A percentile compares a stretch with the other conserved stretches of the same genome.
These are phyloP conservation scores for Nigrograna mackinnonii DNA, from an alignment of 2,329 filamentous ascomycete genomes.

Conservation along the genomic window DNA sequence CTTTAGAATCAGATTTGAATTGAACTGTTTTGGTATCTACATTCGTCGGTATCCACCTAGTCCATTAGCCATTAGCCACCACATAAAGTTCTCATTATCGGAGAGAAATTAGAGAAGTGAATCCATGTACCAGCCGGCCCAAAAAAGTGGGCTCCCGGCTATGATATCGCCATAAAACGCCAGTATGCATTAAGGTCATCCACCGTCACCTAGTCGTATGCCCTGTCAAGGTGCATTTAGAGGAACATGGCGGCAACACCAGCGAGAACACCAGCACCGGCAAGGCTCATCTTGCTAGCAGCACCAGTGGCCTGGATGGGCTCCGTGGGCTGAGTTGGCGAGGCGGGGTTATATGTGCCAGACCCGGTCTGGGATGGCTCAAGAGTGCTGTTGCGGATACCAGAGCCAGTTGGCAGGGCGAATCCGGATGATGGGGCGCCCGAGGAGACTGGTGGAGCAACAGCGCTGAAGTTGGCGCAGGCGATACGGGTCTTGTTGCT, in stretches of 20 bases:
- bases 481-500: conserved; percentile 57
- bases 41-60: no score
- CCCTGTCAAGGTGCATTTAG: no score
- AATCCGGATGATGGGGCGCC: conserved; percentile 10
- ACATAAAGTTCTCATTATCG: no score
- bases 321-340: background rate
- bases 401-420: conserved; percentile 12
- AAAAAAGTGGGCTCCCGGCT: no score
- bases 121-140: no score
- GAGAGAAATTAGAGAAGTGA: no score
- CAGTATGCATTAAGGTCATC: no score
- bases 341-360: conserved; percentile 13
- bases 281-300: conserved; percentile 21
- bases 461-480: conserved; percentile 58
- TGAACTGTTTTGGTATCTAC: no score
- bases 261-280: conserved; percentile 23
- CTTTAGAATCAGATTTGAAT: no score
- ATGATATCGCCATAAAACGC: no score
- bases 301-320: conserved; percentile 2
- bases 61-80: no score
- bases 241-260: conserved; percentile 27
- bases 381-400: conserved; percentile 15
- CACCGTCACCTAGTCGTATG: no score
- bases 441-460: conserved; percentile 61
- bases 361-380: conserved; percentile 15